Conservation (phyloP, 1,284 basidiomycete genomes). For the Thelephora terrestris region DNA sequence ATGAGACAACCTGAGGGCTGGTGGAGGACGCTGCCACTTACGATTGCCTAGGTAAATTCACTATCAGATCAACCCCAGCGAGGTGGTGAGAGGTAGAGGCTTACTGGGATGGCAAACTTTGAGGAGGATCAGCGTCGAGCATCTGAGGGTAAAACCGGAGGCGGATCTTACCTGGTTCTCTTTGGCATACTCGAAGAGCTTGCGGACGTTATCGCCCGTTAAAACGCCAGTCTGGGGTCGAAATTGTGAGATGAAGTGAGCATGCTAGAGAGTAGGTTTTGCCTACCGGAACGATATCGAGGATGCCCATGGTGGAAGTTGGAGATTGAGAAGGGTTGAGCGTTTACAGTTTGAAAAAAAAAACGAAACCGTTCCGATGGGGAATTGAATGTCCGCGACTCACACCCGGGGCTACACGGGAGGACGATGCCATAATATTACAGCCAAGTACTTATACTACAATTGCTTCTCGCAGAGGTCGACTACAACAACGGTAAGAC, state of each 20-base stretch:
- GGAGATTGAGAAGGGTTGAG: slow-evolving; percentile 6
- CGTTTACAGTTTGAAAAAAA: background rate
- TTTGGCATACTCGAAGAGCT: slow-evolving; percentile 83
- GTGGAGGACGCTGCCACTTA: slow-evolving; percentile 30
- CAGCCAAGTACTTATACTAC: background rate
- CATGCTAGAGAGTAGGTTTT: background rate
- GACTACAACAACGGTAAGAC: slow-evolving; percentile 42
- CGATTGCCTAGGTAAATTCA: slow-evolving; percentile 46
- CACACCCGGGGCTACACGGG: no score
- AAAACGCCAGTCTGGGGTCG: slow-evolving; percentile 67
- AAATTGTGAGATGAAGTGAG: slow-evolving; percentile 3
- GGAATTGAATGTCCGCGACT: no score
- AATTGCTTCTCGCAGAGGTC: background rate
- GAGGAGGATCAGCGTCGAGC: background rate
- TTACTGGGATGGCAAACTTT: slow-evolving; percentile 79
- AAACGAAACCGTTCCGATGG: no score
- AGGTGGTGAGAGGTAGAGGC: slow-evolving; percentile 21
- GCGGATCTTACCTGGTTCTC: slow-evolving; percentile 56
- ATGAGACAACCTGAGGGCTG: slow-evolving; percentile 9
- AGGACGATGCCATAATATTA: no score
- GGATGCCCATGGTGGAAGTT: slow-evolving; percentile 44
- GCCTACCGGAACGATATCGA: slow-evolving; percentile 63
- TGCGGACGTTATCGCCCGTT: slow-evolving; percentile 80
- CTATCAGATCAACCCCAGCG: background rate
- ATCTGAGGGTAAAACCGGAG: background rate